Evolutionary conservation across 192 early-diverging fungal species (phyloP), one percentile per base, ranked within the genome.

Genomic region (Lobosporangium transversale): DNA sequence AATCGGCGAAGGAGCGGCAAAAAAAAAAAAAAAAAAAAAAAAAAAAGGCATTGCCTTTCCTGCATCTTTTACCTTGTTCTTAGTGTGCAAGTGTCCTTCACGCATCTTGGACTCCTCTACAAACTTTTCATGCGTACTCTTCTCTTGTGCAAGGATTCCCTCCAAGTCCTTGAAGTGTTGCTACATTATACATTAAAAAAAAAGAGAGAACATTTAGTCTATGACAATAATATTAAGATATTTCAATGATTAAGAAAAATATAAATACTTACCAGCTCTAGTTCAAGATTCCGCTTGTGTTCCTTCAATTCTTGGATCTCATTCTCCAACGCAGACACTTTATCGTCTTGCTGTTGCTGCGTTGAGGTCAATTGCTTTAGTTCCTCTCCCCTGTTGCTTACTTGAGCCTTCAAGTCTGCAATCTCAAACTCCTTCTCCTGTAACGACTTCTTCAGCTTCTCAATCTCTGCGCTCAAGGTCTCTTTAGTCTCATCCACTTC

Each of bases 91-190:
- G 67, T 91, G 89, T 17, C 70, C 70, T 68, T 94, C 93, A 11
- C 88, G 82, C 59, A 90, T 83, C 57, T 84, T 84, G 20, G 85
- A 61, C 15, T 93, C 92, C 65, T 91, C 89, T 7, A 92, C 66
- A 52, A 85, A 62, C 62, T 86, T 89, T 14, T 86, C 86, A 18
- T 85, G 64, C 27, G 83, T 76, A 55, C 64, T 62, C 53, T 80
- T 79, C 35, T 82, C 78, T 27, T 75, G 48, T 32, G 68, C 78
- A 24, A 79, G 36, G n/a, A 58, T 54, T 11, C 24, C 60, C 42
- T 88, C 84, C 14, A 85, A 78, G n/a, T 83, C 78, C 31, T 68
- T 69, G 27, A 84, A 63, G 40, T 83, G 81, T 48, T 61, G 60
- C 83, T 88, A 68, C 31, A 54, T 3, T 32, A 80, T 7, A n/a